Conservation (phyloP, 129 eudicot species). For the Escallonia rubra region DNA sequence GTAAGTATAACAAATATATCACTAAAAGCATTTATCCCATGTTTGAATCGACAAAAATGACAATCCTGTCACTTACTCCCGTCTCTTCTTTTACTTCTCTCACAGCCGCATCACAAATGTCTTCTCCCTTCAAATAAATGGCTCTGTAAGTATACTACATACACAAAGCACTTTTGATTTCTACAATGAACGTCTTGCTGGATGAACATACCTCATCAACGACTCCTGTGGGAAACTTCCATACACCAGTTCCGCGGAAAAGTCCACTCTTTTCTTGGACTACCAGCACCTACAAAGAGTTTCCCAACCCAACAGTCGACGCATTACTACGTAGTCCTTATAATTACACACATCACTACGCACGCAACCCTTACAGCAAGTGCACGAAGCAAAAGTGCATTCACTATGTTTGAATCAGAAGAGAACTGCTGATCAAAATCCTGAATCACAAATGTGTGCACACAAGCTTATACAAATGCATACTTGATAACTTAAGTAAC, state of each 20-base stretch:
- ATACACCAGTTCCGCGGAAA: slow-evolving; percentile 61
- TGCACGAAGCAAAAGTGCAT: too few relatives aligned
- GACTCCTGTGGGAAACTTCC: slow-evolving; percentile 93
- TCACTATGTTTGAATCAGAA: too few relatives aligned
- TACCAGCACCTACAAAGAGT: slow-evolving; percentile 53
- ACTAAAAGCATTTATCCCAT: neutral
- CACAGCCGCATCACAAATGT: slow-evolving; percentile 81
- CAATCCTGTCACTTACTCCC: slow-evolving; percentile 52
- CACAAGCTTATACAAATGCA: too few relatives aligned
- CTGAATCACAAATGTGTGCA: too few relatives aligned
- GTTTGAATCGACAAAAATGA: neutral
- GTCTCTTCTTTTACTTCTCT: slow-evolving; percentile 94
- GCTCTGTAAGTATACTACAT: neutral
- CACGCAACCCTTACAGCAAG: too few relatives aligned
- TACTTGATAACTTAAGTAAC: too few relatives aligned
- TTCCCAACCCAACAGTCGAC: neutral
- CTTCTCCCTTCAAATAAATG: slow-evolving; percentile 55
- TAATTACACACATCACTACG: too few relatives aligned
- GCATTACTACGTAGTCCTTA: neutral
- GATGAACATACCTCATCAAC: slow-evolving; percentile 67
- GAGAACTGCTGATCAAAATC: too few relatives aligned
- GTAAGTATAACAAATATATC: neutral
- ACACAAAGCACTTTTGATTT: neutral
- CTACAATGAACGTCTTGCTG: slow-evolving; percentile 5
- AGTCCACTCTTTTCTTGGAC: slow-evolving; percentile 79